Evolutionary conservation across 116 monocot species (phyloP).

Genomic region (Cymodocea nodosa): DNA sequence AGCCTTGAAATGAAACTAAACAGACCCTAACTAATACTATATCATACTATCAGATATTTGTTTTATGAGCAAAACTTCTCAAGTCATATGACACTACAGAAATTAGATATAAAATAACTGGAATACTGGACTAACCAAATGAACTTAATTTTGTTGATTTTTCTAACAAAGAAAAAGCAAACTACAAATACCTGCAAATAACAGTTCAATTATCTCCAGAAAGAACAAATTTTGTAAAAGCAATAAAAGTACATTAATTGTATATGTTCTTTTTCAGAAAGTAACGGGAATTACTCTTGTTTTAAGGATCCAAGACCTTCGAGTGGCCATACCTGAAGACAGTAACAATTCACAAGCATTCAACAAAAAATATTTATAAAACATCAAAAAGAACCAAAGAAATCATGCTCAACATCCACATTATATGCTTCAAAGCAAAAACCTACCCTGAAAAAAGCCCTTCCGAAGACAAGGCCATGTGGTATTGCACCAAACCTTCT

Average conservation of each 20-base stretch:
- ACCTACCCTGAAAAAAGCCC: conserved; percentile 62
- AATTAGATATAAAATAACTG: too few species aligned
- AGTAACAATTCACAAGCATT: conserved; percentile 1
- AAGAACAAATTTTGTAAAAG: neutral
- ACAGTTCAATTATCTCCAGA: neutral
- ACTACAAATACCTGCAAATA: too few species aligned
- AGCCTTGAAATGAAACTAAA: too few species aligned
- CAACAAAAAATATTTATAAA: neutral
- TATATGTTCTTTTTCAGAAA: neutral
- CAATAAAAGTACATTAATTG: neutral
- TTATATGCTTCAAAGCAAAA: neutral
- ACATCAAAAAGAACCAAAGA: neutral
- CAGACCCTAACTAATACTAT: too few species aligned
- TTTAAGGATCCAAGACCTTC: conserved; percentile 18
- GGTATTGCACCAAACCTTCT: conserved; percentile 70
- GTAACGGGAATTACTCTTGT: neutral
- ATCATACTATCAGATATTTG: too few species aligned
- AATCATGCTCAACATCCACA: too few species aligned
- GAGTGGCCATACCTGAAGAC: conserved; percentile 18
- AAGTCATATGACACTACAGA: too few species aligned
- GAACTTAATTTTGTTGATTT: too few species aligned
- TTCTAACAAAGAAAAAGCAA: too few species aligned
- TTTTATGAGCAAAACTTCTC: too few species aligned
- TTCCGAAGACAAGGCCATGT: conserved; percentile 65
- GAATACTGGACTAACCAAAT: too few species aligned